A percentile compares a stretch with the other conserved stretches of the same genome.
phyloP scores from a whole-genome alignment of 495 filamentous ascomycete genomes.

The Penicillium nucicola region DNA sequence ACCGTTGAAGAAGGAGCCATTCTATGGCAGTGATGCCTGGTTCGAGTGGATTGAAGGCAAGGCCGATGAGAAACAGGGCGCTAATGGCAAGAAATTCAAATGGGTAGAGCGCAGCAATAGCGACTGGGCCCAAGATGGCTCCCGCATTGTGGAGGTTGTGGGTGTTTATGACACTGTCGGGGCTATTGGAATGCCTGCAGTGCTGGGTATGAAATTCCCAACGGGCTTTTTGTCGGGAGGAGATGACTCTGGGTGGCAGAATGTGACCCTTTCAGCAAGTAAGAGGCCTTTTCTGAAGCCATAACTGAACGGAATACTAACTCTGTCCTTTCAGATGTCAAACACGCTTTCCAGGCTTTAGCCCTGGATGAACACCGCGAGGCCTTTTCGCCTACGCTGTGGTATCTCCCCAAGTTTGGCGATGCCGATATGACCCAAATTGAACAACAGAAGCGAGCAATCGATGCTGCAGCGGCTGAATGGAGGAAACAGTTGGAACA shows the following conservation, averaged over 20 bases:
- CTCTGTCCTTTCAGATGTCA: slow-evolving; percentile 34
- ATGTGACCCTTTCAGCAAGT: slow-evolving; percentile 12
- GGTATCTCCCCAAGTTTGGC: slow-evolving; percentile 36
- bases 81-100: slow-evolving; percentile 6
- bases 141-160: slow-evolving; percentile 43
- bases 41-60: slow-evolving; percentile 15
- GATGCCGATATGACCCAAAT: slow-evolving; percentile 6
- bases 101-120: slow-evolving; percentile 6
- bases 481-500: neutral
- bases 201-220: slow-evolving; percentile 17
- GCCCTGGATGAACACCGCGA: slow-evolving; percentile 54
- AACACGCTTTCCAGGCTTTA: slow-evolving; percentile 59
- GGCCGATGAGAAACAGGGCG: slow-evolving; percentile 21
- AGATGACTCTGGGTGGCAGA: neutral
- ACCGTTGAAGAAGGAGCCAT: slow-evolving; percentile 2
- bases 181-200: slow-evolving; percentile 21
- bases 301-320: no score
- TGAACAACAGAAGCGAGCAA: slow-evolving; percentile 3
- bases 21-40: slow-evolving; percentile 8
- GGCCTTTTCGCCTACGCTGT: slow-evolving; percentile 53
- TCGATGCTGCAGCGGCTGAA: slow-evolving; percentile 2
- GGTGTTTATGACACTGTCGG: slow-evolving; percentile 64
- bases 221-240: neutral
- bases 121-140: slow-evolving; percentile 16
- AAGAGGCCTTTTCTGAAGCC: no score